phyloP scores from a whole-genome alignment of 495 filamentous ascomycete genomes.

The Parachaetomium inaequale region DNA sequence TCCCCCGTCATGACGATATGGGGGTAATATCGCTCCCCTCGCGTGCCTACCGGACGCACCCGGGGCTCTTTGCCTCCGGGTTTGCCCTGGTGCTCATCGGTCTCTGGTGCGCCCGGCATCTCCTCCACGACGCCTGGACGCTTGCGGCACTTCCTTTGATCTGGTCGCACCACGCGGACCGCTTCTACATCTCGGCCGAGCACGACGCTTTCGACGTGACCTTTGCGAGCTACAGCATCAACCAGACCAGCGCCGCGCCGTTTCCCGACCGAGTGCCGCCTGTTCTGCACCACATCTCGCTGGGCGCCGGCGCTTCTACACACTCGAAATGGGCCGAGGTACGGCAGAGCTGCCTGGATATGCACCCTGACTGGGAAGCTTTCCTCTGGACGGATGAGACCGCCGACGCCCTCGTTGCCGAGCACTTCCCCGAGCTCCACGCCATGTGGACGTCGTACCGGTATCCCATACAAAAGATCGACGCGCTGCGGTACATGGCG shows the following conservation, averaged over 20 bases:
- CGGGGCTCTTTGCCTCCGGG: constrained; percentile 7
- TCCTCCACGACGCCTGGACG: constrained; percentile 28
- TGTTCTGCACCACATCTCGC: constrained; percentile 40
- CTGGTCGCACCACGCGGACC: constrained; percentile 26
- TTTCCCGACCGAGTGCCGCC: constrained; percentile 36
- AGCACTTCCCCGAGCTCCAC: constrained; percentile 31
- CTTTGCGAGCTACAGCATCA: constrained; percentile 36
- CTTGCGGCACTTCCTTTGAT: constrained; percentile 32
- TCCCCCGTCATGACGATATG: background rate
- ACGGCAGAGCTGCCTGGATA: constrained; percentile 35
- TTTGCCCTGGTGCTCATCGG: constrained; percentile 12
- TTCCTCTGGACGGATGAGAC: constrained; percentile 38
- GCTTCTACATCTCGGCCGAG: constrained; percentile 31
- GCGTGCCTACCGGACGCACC: constrained; percentile 8
- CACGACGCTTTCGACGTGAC: constrained; percentile 39
- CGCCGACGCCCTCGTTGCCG: constrained; percentile 29
- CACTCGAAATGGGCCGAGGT: constrained; percentile 34
- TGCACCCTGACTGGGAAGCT: constrained; percentile 39
- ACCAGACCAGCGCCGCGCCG: constrained; percentile 30
- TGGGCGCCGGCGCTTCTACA: constrained; percentile 25
- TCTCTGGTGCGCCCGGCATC: constrained; percentile 18
- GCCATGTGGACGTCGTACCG: constrained; percentile 31
- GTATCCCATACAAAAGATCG: constrained; percentile 37
- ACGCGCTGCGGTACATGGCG: constrained; percentile 39
- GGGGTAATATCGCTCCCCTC: background rate